These are phyloP conservation scores for Agroathelia rolfsii DNA, from an alignment of 1,284 basidiomycete species.

Conservation along the genomic window DNA sequence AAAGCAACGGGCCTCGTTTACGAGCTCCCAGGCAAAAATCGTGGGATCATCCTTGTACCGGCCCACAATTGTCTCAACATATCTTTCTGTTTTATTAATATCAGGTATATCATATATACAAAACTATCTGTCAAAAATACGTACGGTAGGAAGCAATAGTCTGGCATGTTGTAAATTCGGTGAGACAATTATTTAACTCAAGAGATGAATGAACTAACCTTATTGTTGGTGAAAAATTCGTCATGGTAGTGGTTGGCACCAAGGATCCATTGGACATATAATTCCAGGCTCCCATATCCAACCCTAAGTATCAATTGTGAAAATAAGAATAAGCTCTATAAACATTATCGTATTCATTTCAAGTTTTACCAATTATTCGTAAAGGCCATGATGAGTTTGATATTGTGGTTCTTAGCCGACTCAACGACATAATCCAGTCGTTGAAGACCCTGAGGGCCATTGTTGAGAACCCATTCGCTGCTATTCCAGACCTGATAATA, in stretches of 20 bases:
- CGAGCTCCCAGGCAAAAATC: constrained; percentile 51
- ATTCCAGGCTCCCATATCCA: too few species aligned
- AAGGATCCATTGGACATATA: constrained; percentile 44
- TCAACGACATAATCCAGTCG: constrained; percentile 53
- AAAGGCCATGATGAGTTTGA: constrained; percentile 53
- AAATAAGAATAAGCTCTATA: too few species aligned
- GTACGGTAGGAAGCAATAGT: constrained; percentile 42
- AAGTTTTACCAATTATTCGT: constrained; percentile 73
- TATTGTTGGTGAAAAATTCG: constrained; percentile 39
- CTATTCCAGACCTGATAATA: constrained; percentile 50
- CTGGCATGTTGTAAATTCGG: too few species aligned
- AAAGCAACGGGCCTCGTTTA: constrained; percentile 47
- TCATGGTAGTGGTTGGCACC: constrained; percentile 35
- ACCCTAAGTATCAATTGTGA: too few species aligned
- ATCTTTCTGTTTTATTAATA: constrained; percentile 28
- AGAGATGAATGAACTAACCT: too few species aligned
- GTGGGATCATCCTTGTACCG: constrained; percentile 42
- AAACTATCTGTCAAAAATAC: too few species aligned
- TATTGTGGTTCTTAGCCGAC: constrained; percentile 46
- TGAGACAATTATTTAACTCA: too few species aligned
- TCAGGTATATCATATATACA: not conserved
- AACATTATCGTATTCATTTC: too few species aligned
- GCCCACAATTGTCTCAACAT: constrained; percentile 42
- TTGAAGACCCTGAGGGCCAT: constrained; percentile 55
- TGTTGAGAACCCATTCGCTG: constrained; percentile 42